Evolutionary conservation across 495 filamentous ascomycete species (phyloP).

Genomic region (Penicillium dipodomyicola): DNA sequence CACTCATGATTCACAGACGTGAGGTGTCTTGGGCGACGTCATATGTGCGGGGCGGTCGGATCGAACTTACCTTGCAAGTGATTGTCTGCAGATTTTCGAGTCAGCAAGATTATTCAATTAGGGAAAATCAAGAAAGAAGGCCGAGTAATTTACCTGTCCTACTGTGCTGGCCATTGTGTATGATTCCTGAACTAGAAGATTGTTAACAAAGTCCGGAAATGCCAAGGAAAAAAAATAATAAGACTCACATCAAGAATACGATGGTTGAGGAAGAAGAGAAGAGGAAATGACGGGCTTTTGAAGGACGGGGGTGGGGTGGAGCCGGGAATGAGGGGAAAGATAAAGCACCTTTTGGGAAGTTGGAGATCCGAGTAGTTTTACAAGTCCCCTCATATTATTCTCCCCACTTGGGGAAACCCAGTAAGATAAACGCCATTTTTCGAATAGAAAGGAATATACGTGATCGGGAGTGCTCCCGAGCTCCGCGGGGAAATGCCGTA

Average conservation of each 20-base stretch:
- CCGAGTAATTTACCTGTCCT: conserved; percentile 49
- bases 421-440: conserved; percentile 3
- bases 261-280: conserved; percentile 3
- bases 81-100: conserved; percentile 55
- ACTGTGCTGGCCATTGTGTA: conserved; percentile 50
- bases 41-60: conserved; percentile 11
- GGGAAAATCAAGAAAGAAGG: not conserved
- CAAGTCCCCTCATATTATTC: conserved; percentile 3
- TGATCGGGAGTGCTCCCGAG: conserved; percentile 7
- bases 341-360: conserved; percentile 1
- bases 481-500: not conserved
- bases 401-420: not conserved
- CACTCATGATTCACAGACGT: not conserved
- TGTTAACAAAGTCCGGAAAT: not conserved
- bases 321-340: conserved; percentile 22
- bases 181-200: not conserved
- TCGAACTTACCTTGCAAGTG: conserved; percentile 63
- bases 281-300: conserved; percentile 22
- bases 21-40: conserved; percentile 18
- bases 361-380: conserved; percentile 9
- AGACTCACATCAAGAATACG: conserved; percentile 10
- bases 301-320: conserved; percentile 24
- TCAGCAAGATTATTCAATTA: conserved; percentile 13
- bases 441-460: conserved; percentile 14
- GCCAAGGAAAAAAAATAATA: not conserved